Evolutionary conservation across 1,284 basidiomycete species (phyloP).

Genomic region (Sanghuangporus weigelae): DNA sequence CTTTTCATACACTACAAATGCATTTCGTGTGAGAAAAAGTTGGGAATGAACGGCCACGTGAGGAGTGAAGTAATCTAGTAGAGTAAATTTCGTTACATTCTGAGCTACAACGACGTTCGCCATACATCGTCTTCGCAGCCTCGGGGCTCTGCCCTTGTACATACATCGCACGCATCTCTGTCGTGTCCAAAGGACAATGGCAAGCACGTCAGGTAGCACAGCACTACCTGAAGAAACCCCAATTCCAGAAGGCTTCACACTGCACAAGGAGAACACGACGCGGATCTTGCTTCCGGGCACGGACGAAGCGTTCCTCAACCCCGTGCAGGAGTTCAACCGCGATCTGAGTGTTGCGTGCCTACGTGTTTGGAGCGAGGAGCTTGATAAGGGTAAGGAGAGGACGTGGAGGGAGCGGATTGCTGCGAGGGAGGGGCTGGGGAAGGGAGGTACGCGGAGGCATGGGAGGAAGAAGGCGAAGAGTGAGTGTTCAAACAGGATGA

Average conservation of each 20-base stretch:
- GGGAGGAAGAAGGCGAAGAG: constrained; percentile 24
- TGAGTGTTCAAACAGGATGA: constrained; percentile 20
- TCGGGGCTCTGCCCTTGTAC: constrained; percentile 14
- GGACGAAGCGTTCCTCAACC: constrained; percentile 91
- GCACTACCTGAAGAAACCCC: constrained; percentile 62
- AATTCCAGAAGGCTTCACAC: constrained; percentile 66
- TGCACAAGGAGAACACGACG: constrained; percentile 84
- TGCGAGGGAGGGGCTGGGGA: constrained; percentile 26
- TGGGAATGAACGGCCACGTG: background rate
- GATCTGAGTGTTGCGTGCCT: constrained; percentile 92
- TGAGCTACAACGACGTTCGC: background rate
- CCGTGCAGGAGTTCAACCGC: constrained; percentile 98
- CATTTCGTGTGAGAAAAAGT: background rate
- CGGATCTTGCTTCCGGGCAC: constrained; percentile 73
- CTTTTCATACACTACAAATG: background rate
- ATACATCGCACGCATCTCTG: background rate
- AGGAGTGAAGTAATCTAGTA: background rate
- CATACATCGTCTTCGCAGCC: background rate
- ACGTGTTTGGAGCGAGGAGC: constrained; percentile 74
- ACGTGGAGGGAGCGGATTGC: constrained; percentile 47
- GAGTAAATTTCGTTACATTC: background rate
- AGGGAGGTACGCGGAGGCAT: constrained; percentile 25
- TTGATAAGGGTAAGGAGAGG: constrained; percentile 62
- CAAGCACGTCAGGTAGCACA: constrained; percentile 11
- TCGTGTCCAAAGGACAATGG: background rate